These are phyloP conservation scores for Fusarium tanahbumbuense DNA, from an alignment of 2,329 filamentous ascomycete genomes.

Conservation along the genomic window DNA sequence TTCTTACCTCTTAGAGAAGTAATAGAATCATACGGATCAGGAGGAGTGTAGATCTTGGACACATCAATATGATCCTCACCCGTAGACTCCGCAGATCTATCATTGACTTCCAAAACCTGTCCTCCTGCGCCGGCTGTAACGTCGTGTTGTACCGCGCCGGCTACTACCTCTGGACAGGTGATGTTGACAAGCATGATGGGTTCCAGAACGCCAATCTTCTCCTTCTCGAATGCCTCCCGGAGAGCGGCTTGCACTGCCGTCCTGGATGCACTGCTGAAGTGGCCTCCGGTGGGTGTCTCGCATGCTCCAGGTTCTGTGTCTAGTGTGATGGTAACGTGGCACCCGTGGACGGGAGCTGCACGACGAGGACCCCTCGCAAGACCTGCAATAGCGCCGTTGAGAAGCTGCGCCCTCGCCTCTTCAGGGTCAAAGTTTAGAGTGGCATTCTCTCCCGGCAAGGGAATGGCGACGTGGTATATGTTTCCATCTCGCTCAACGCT, in stretches of 20 bases:
- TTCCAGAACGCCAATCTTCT: slow-evolving; percentile 79
- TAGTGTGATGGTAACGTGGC: slow-evolving; percentile 76
- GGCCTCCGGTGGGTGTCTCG: slow-evolving; percentile 71
- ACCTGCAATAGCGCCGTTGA: slow-evolving; percentile 85
- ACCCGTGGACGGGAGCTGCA: slow-evolving; percentile 82
- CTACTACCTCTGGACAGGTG: slow-evolving; percentile 81
- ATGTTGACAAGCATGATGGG: slow-evolving; percentile 94
- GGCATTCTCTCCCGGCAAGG: slow-evolving; percentile 60
- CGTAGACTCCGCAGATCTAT: slow-evolving; percentile 56
- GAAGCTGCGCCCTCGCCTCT: slow-evolving; percentile 68
- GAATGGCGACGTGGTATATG: slow-evolving; percentile 67
- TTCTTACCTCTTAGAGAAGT: slow-evolving; percentile 67
- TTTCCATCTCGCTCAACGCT: slow-evolving; percentile 76
- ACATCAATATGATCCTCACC: slow-evolving; percentile 69
- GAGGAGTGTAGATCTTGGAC: slow-evolving; percentile 83
- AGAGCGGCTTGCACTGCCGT: slow-evolving; percentile 77
- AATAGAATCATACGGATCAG: slow-evolving; percentile 79
- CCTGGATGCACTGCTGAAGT: slow-evolving; percentile 73
- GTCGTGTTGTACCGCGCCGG: slow-evolving; percentile 86
- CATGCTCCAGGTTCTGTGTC: slow-evolving; percentile 68
- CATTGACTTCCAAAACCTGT: slow-evolving; percentile 78
- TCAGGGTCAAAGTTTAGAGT: slow-evolving; percentile 63
- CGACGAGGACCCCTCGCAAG: slow-evolving; percentile 86
- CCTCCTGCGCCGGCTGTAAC: slow-evolving; percentile 78
- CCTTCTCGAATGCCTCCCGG: slow-evolving; percentile 66